phyloP scores from a whole-genome alignment of 176 grass and related monocot species.

The Chloris gayana region DNA sequence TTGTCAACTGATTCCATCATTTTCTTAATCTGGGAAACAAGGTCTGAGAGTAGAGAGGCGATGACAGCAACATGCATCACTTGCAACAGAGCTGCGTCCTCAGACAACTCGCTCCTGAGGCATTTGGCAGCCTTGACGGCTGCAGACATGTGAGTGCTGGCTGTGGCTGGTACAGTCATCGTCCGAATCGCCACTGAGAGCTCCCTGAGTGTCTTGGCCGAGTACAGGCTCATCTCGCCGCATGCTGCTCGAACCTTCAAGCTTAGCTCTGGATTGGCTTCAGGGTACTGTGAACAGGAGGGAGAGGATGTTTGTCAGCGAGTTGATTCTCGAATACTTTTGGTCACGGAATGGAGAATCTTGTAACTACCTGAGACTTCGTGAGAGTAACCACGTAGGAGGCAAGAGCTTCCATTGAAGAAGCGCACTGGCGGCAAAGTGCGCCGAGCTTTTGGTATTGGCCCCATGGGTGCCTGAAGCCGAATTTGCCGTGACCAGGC shows the following conservation, averaged over 20 bases:
- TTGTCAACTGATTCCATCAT: conserved; percentile 58
- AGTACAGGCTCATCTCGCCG: conserved; percentile 66
- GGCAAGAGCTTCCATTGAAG: conserved; percentile 76
- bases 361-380: conserved; percentile 49
- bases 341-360: neutral
- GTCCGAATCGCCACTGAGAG: conserved; percentile 56
- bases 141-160: conserved; percentile 48
- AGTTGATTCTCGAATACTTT: neutral
- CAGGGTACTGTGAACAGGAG: conserved; percentile 45
- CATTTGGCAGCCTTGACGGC: conserved; percentile 40
- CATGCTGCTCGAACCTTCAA: conserved; percentile 52
- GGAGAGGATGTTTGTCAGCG: neutral
- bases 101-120: conserved; percentile 34
- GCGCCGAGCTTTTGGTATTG: conserved; percentile 82
- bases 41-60: conserved; percentile 66
- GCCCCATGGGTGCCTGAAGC: conserved; percentile 75
- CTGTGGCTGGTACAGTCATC: conserved; percentile 47
- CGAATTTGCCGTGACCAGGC: conserved; percentile 75
- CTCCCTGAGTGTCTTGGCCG: conserved; percentile 65
- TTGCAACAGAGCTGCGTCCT: conserved; percentile 45
- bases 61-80: conserved; percentile 66
- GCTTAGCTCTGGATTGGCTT: conserved; percentile 47
- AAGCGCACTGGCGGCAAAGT: conserved; percentile 74
- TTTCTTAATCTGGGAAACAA: conserved; percentile 50
- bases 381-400: conserved; percentile 60